Evolutionary conservation across 106 monocot genomes (phyloP).

Genomic region (Narthecium ossifragum): DNA sequence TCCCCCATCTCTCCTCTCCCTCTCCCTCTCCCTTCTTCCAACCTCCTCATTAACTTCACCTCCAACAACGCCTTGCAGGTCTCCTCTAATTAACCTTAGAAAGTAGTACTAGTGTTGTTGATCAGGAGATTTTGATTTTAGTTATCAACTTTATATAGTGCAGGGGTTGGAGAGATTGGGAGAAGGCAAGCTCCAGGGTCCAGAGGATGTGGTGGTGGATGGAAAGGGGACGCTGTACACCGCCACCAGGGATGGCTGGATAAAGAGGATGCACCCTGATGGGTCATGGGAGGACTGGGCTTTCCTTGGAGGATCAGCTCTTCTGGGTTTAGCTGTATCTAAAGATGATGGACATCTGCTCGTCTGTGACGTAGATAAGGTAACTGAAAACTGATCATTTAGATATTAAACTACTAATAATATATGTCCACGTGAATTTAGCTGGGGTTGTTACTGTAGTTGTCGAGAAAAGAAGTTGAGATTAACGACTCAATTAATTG

Average conservation of each 20-base stretch:
- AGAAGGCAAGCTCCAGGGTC: conserved; percentile 48
- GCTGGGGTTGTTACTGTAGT: too few species aligned
- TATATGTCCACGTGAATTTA: too few species aligned
- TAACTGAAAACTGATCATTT: background rate
- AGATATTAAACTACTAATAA: background rate
- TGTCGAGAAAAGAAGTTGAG: too few species aligned
- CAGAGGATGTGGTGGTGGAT: conserved; percentile 44
- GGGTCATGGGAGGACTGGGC: conserved; percentile 57
- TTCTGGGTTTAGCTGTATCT: conserved; percentile 43
- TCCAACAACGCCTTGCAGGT: conserved; percentile 44
- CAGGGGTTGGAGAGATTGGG: conserved; percentile 49
- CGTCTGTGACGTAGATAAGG: conserved; percentile 49
- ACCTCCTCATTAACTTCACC: conserved; percentile 7
- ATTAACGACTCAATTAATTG: too few species aligned
- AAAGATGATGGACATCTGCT: conserved; percentile 34
- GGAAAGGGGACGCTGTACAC: conserved; percentile 44
- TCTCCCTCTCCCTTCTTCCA: conserved; percentile 16
- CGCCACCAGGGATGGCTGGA: conserved; percentile 67
- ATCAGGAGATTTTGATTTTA: background rate
- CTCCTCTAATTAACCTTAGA: too few species aligned
- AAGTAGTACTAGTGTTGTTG: too few species aligned
- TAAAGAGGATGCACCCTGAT: conserved; percentile 41
- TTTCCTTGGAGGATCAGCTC: conserved; percentile 31
- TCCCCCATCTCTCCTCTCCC: conserved; percentile 56
- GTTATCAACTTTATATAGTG: background rate